These are phyloP conservation scores for Calycina marina DNA, from an alignment of 2,329 filamentous ascomycete genomes.

Conservation along the genomic window DNA sequence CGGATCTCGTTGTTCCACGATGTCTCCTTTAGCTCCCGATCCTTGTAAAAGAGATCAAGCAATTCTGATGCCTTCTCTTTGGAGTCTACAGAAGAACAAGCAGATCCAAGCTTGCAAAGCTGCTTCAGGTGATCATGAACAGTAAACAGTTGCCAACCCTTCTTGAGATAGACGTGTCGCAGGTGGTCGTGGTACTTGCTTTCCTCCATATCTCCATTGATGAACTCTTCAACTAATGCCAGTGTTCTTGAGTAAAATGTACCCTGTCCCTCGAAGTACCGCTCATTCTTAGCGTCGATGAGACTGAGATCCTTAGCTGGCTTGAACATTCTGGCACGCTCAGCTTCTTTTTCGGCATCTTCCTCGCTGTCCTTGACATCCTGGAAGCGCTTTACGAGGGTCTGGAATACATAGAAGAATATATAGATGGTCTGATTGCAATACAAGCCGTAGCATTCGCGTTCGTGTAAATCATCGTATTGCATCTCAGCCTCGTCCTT, in stretches of 20 bases:
- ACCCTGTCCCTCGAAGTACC: conserved; percentile 43
- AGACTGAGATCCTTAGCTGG: conserved; percentile 75
- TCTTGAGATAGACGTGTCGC: conserved; percentile 79
- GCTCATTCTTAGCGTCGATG: conserved; percentile 69
- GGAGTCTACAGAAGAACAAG: conserved; percentile 70
- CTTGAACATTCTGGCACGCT: conserved; percentile 59
- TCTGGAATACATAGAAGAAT: conserved; percentile 87
- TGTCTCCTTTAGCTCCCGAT: conserved; percentile 69
- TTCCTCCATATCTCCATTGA: conserved; percentile 71
- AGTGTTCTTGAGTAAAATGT: conserved; percentile 79
- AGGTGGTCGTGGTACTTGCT: conserved; percentile 77
- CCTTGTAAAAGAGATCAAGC: conserved; percentile 70
- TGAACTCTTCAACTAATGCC: conserved; percentile 72
- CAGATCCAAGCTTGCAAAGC: conserved; percentile 64
- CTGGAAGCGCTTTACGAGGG: conserved; percentile 71
- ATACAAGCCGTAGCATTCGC: conserved; percentile 78
- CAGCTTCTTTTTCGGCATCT: conserved; percentile 59
- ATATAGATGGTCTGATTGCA: conserved; percentile 84
- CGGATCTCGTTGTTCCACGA: conserved; percentile 83
- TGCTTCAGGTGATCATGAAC: conserved; percentile 78
- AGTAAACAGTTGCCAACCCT: conserved; percentile 87
- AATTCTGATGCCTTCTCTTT: conserved; percentile 93
- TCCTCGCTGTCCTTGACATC: conserved; percentile 70
- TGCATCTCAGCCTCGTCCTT: conserved; percentile 49
- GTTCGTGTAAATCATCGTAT: conserved; percentile 67